Conservation (phyloP, 805 yeast genomes). For the Kuraishia molischiana region DNA sequence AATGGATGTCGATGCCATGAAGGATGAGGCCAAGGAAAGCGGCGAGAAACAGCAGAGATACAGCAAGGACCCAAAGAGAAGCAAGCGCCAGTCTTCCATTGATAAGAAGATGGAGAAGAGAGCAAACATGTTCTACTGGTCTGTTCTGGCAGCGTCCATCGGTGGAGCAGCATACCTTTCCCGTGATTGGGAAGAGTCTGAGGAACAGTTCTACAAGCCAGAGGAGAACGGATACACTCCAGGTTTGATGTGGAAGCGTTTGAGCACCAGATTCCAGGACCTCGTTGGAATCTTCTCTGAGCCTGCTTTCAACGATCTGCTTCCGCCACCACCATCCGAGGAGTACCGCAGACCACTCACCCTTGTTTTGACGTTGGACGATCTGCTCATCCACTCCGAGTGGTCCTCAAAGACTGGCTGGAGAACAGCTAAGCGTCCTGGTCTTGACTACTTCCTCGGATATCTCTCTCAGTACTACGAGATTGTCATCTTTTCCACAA, state of each 20-base stretch:
- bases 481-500: conserved; percentile 82
- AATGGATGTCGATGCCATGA: conserved; percentile 40
- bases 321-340: conserved; percentile 87
- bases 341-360: conserved; percentile 91
- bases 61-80: conserved; percentile 31
- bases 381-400: conserved; percentile 78
- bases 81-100: conserved; percentile 55
- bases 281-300: conserved; percentile 80
- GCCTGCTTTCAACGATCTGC: conserved; percentile 85
- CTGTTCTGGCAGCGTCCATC: conserved; percentile 38
- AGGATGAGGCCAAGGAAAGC: conserved; percentile 3
- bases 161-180: conserved; percentile 57
- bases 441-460: conserved; percentile 91
- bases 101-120: conserved; percentile 77
- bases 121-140: conserved; percentile 65
- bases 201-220: conserved; percentile 35
- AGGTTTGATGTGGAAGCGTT: conserved; percentile 54
- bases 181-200: conserved; percentile 80
- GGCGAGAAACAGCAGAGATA: conserved; percentile 3
- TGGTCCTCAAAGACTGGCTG: conserved; percentile 93
- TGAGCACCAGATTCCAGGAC: conserved; percentile 60
- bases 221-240: conserved; percentile 66
- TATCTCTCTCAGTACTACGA: conserved; percentile 94
- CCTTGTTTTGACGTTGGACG: conserved; percentile 82
- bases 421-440: conserved; percentile 99